Evolutionary conservation across 2,329 filamentous ascomycete genomes (phyloP), one percentile per base, ranked within the genome.

Genomic region (Xylariaceae sp.): DNA sequence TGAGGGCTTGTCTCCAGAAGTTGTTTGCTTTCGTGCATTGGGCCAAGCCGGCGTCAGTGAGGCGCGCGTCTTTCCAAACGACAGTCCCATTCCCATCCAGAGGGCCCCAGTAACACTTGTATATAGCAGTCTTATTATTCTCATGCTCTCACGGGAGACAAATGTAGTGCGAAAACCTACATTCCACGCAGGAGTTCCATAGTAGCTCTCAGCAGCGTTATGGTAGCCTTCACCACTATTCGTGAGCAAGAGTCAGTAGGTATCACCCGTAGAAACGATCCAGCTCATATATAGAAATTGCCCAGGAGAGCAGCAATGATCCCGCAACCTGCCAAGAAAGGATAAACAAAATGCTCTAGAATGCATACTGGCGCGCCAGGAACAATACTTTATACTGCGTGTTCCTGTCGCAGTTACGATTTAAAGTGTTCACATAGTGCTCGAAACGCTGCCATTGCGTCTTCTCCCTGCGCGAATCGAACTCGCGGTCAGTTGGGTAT

Each of bases 121-220:
- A 9, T 21, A n/a, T 42, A 11, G 9, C 24, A 26, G 35, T 4
- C 4, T 57, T 23, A 54, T 40, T 24, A 30, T 11, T 13, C 6
- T 36, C 1, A 6, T 35, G 9, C 23, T 46, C 7, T 6, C 9
- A 6, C 4, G 41, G n/a, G 16, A 4, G 5, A 6, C 20, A 8
- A 5, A 32, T 4, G n/a, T 5, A 44, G 4, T n/a, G 11, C 18
- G 1, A 10, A 20, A 13, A 73, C 81, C 62, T 68, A 82, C 82
- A 66, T 89, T 86, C 87, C 86, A 89, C 2, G 82, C 83, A 1
- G 83, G 80, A 0, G 85, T 89, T 40, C 86, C 86, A 61, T 87
- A 89, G 67, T 77, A 86, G 23, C 76, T 74, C 70, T 89, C 84
- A 11, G 86, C 86, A 6, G 77, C 77, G 59, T 85, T 85, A 59